Conservation (phyloP, 805 yeast genomes). For the Torulaspora microellipsoides region DNA sequence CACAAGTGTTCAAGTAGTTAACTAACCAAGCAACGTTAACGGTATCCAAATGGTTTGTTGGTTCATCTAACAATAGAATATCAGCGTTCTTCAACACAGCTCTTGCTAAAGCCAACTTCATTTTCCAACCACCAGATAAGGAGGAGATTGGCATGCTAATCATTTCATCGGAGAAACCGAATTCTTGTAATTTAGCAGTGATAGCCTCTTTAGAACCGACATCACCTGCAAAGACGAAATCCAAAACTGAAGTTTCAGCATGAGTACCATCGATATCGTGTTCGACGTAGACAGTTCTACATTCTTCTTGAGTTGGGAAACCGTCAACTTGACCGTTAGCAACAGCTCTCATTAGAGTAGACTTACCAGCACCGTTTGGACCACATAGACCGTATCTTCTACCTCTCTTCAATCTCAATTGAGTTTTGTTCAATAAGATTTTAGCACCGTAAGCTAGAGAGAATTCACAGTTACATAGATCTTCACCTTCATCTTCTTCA, state of each 20-base stretch:
- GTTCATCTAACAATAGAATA: slow-evolving; percentile 97
- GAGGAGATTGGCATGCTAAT: slow-evolving; percentile 89
- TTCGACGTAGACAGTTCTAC: slow-evolving; percentile 99
- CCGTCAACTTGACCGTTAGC: slow-evolving; percentile 99
- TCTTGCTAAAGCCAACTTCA: slow-evolving; percentile 99
- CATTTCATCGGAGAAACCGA: slow-evolving; percentile 93
- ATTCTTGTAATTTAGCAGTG: slow-evolving; percentile 73
- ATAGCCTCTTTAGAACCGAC: slow-evolving; percentile 73
- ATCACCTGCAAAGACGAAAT: slow-evolving; percentile 77
- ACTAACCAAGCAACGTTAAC: slow-evolving; percentile 99
- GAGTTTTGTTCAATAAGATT: slow-evolving; percentile 99
- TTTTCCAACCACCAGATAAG: slow-evolving; percentile 99
- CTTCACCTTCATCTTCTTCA: slow-evolving; percentile 98
- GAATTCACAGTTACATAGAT: slow-evolving; percentile 99
- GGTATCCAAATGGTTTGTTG: slow-evolving; percentile 99
- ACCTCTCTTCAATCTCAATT: slow-evolving; percentile 96
- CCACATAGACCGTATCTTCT: slow-evolving; percentile 99
- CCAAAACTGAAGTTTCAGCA: slow-evolving; percentile 91
- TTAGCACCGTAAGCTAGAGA: slow-evolving; percentile 99
- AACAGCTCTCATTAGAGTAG: slow-evolving; percentile 95
- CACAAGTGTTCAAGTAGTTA: slow-evolving; percentile 98
- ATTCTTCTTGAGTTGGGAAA: slow-evolving; percentile 98
- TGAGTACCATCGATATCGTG: slow-evolving; percentile 99
- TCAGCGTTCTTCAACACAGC: slow-evolving; percentile 98
- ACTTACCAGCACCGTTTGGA: slow-evolving; percentile 99